A percentile compares a stretch with the other conserved stretches of the same genome.
Evolutionary conservation across 176 grass and related monocot genomes (phyloP).

Genomic region (Lolium rigidum): DNA sequence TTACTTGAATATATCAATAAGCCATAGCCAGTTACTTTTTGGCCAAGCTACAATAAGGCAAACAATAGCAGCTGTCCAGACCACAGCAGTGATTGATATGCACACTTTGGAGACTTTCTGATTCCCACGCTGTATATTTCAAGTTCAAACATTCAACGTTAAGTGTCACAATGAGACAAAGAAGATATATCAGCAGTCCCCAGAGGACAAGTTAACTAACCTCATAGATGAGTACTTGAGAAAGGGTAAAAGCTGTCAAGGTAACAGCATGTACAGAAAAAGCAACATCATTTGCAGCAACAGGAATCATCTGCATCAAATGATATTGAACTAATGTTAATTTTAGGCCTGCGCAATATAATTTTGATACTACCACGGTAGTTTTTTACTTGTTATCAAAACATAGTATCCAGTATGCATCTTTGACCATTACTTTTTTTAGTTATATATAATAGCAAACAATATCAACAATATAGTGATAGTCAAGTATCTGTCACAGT

Average conservation of each 20-base stretch:
- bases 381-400: neutral
- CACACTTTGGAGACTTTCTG: slow-evolving; percentile 90
- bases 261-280: slow-evolving; percentile 93
- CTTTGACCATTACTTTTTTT: neutral
- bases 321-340: slow-evolving; percentile 4
- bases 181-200: neutral
- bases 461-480: too few species aligned
- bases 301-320: slow-evolving; percentile 85
- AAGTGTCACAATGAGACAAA: neutral
- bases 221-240: slow-evolving; percentile 95
- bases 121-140: slow-evolving; percentile 71
- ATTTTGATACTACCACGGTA: neutral
- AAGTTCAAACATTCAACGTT: slow-evolving; percentile 37
- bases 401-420: neutral
- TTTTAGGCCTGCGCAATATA: neutral
- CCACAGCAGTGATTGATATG: slow-evolving; percentile 66
- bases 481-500: too few species aligned
- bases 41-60: slow-evolving; percentile 79
- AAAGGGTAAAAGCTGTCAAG: slow-evolving; percentile 89
- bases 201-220: slow-evolving; percentile 55
- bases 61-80: slow-evolving; percentile 66
- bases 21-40: slow-evolving; percentile 91
- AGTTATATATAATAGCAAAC: neutral
- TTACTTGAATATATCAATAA: slow-evolving; percentile 93
- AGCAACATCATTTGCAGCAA: slow-evolving; percentile 95